Base-by-base conservation (phyloP, 1,284 basidiomycete genomes). In the Cerrena zonata region DNA sequence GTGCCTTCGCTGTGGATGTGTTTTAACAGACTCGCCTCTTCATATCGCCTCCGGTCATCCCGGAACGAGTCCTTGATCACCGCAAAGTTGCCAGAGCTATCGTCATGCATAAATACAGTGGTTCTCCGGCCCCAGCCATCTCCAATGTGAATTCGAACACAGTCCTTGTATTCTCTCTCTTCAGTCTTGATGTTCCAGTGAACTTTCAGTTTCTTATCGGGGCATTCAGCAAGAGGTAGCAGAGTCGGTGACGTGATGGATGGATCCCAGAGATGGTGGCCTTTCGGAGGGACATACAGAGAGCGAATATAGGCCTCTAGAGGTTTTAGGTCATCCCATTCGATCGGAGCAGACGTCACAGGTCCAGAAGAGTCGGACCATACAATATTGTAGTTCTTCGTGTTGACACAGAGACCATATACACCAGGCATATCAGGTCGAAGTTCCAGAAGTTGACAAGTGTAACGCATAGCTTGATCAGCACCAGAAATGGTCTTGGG, bases 31-130 rank as follows among this genome's bases (percentile, higher is more conserved):
- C 18, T 18, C 5, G n/a, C 43, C 23, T 54, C 53, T 10, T 51
- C 27, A 13, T 30, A 47, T 15, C 38, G 21, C 5, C 42, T n/a
- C 2, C 27, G 4, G n/a, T 30, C 4, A 2, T 48, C 39, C 25
- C 49, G 39, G 36, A 40, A 54, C n/a, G 26, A 21, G 49, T 54
- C 53, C 39, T 54, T 51, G 26, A 54, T 48, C 18, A 54, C 12
- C 12, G 41, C 26, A 30, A 39, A 48, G 13, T 42, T 18, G n/a
- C 41, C 43, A 19, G 44, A 21, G 2, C 23, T 38, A 2, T 47
- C 19, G 24, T 40, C 36, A 37, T 26, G 41, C 21, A 45, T 21
- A 41, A 48, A 48, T 15, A 54, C 39, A 5, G 36, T 48, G 13
- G 53, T 54, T 21, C 53, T 49, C 21, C 49, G 45, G n/a, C 49